These are phyloP conservation scores for Lentinula detonsa DNA, from an alignment of 768 basidiomycete species.

Conservation along the genomic window DNA sequence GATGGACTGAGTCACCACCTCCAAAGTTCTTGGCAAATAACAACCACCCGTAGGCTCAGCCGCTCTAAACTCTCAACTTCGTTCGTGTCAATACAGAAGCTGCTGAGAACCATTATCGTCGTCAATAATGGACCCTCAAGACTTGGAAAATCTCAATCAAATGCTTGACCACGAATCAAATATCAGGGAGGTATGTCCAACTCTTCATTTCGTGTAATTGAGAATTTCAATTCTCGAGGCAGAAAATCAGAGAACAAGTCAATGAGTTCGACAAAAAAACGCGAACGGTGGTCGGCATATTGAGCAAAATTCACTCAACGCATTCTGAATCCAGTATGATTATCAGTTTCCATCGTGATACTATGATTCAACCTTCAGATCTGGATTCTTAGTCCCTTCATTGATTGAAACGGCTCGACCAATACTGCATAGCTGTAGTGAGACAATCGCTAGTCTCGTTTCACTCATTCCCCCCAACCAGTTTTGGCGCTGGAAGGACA, in stretches of 20 bases:
- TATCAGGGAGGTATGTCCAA: constrained; percentile 50
- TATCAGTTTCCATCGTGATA: background rate
- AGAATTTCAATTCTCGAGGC: constrained; percentile 8
- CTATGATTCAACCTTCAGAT: background rate
- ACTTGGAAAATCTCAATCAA: constrained; percentile 51
- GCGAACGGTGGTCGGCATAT: constrained; percentile 62
- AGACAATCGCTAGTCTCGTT: constrained; percentile 45
- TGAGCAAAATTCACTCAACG: constrained; percentile 80
- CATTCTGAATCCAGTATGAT: constrained; percentile 24
- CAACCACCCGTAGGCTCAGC: background rate
- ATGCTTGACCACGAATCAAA: constrained; percentile 60
- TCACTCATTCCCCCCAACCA: constrained; percentile 61
- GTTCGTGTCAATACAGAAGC: too few relatives aligned
- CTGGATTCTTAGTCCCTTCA: constrained; percentile 41
- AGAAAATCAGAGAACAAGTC: constrained; percentile 82
- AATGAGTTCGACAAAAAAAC: constrained; percentile 70
- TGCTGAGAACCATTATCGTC: background rate
- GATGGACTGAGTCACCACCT: background rate
- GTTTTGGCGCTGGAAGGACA: constrained; percentile 81
- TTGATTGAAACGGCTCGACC: constrained; percentile 55
- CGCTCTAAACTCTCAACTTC: too few relatives aligned
- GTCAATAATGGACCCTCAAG: constrained; percentile 46
- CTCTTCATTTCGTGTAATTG: background rate
- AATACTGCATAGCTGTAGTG: constrained; percentile 47
- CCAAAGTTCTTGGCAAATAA: too few relatives aligned